A percentile compares a stretch with the other conserved stretches of the same genome.
phyloP scores from a whole-genome alignment of 2,329 filamentous ascomycete species.

The Diaporthe australafricana region DNA sequence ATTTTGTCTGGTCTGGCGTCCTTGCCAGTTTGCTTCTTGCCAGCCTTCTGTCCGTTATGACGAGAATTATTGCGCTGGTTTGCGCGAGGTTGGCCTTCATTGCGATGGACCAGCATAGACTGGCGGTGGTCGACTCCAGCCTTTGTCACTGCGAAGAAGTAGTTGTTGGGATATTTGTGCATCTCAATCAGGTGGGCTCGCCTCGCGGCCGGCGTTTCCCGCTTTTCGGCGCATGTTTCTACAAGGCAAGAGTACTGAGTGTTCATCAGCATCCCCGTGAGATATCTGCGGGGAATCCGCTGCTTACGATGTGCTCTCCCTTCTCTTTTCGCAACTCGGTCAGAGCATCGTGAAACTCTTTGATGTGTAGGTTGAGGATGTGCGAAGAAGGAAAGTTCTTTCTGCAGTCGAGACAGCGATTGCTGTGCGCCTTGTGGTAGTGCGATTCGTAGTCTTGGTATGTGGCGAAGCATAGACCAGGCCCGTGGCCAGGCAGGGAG shows the following conservation, averaged over 20 bases:
- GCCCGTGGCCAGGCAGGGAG: conserved; percentile 81
- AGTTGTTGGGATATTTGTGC: conserved; percentile 89
- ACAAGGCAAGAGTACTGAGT: conserved; percentile 87
- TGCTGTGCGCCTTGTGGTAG: conserved; percentile 83
- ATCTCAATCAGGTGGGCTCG: conserved; percentile 93
- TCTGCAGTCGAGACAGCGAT: conserved; percentile 85
- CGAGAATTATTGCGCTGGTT: conserved; percentile 31
- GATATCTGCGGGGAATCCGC: not conserved
- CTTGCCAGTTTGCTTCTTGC: conserved; percentile 43
- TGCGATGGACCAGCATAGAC: conserved; percentile 76
- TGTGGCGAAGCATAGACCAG: conserved; percentile 75
- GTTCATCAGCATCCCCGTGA: conserved; percentile 19
- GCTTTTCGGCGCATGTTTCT: conserved; percentile 87
- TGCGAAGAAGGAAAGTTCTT: conserved; percentile 90
- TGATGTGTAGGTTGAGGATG: conserved; percentile 85
- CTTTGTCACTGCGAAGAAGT: conserved; percentile 88
- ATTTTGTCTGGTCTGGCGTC: not conserved
- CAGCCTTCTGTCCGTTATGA: conserved; percentile 43
- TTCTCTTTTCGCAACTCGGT: conserved; percentile 76
- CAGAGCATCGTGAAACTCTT: conserved; percentile 91
- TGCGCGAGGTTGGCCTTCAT: conserved; percentile 59
- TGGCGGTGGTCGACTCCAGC: conserved; percentile 88
- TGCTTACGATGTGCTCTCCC: conserved; percentile 85
- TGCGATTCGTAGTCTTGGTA: conserved; percentile 89
- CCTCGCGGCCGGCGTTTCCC: conserved; percentile 84